phyloP scores from a whole-genome alignment of 306 rosid genomes.

The Vigna angularis region DNA sequence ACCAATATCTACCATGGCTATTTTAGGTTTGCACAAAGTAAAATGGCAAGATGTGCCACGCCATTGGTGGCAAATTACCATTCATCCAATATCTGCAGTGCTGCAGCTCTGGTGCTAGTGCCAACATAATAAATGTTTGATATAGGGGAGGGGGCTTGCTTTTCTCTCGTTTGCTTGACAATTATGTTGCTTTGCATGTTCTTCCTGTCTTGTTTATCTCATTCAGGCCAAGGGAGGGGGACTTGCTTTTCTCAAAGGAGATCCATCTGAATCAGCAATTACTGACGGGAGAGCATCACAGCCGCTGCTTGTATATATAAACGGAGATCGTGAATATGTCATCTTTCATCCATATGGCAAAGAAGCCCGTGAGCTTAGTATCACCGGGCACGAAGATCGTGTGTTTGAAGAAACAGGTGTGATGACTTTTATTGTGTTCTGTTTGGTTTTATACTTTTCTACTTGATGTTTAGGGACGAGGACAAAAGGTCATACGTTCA shows the following conservation, averaged over 20 bases:
- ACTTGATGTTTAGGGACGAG: slow-evolving; percentile 6
- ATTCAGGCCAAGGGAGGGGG: slow-evolving; percentile 88
- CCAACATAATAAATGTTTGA: background rate
- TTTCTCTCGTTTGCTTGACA: background rate
- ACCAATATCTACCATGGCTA: background rate
- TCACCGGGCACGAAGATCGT: slow-evolving; percentile 45
- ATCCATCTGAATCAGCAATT: slow-evolving; percentile 44
- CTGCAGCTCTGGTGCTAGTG: background rate
- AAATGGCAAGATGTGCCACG: background rate
- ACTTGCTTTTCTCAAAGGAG: slow-evolving; percentile 67
- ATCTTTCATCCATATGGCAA: slow-evolving; percentile 71
- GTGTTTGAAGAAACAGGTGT: slow-evolving; percentile 77
- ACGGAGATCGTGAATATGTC: slow-evolving; percentile 78
- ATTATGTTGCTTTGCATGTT: slow-evolving; percentile 14
- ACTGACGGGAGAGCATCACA: slow-evolving; percentile 51
- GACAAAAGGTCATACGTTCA: background rate
- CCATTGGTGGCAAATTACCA: background rate
- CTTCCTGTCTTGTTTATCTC: background rate
- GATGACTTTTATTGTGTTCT: slow-evolving; percentile 37
- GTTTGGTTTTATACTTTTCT: slow-evolving; percentile 11
- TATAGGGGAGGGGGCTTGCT: background rate
- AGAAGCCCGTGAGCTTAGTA: slow-evolving; percentile 55
- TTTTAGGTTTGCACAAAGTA: background rate
- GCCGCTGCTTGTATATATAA: slow-evolving; percentile 67
- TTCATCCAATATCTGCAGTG: background rate